A percentile compares a stretch with the other conserved stretches of the same genome.
Conservation (phyloP, 2,329 filamentous ascomycete genomes). For the Claviceps sp. region DNA sequence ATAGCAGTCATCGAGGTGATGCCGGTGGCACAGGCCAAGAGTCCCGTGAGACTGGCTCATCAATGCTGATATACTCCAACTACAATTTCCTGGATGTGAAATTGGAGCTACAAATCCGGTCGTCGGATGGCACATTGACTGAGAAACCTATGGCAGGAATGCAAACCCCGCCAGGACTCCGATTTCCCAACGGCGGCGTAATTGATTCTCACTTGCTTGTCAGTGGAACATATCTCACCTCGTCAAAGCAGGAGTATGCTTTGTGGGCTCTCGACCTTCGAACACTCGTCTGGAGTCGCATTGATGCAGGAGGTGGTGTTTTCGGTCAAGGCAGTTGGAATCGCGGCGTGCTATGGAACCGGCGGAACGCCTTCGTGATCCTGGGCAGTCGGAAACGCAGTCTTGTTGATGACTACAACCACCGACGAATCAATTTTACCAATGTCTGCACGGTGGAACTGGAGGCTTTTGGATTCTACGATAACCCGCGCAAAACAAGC, state of each 20-base stretch:
- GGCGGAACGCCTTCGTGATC: slow-evolving; percentile 90
- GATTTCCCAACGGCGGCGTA: slow-evolving; percentile 91
- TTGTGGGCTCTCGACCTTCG: slow-evolving; percentile 87
- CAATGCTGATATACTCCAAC: slow-evolving; percentile 96
- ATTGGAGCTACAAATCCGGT: slow-evolving; percentile 78
- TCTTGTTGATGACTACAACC: slow-evolving; percentile 95
- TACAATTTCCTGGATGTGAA: slow-evolving; percentile 98
- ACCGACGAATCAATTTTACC: slow-evolving; percentile 91
- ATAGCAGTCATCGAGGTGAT: slow-evolving; percentile 27
- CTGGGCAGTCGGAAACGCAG: slow-evolving; percentile 87
- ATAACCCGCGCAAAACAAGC: slow-evolving; percentile 70
- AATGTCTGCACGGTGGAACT: slow-evolving; percentile 95
- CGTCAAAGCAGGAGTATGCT: slow-evolving; percentile 95
- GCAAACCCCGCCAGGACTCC: slow-evolving; percentile 79
- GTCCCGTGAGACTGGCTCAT: slow-evolving; percentile 42
- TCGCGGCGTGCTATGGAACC: slow-evolving; percentile 80
- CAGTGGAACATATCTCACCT: slow-evolving; percentile 92
- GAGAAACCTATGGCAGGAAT: slow-evolving; percentile 82
- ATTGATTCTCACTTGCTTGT: slow-evolving; percentile 96
- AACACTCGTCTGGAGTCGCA: slow-evolving; percentile 84
- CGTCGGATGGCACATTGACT: slow-evolving; percentile 67
- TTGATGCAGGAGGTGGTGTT: slow-evolving; percentile 85
- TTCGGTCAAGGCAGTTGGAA: slow-evolving; percentile 99
- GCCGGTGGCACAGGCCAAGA: slow-evolving; percentile 37
- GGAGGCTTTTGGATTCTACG: slow-evolving; percentile 92